These are phyloP conservation scores for Dioszegia hungarica DNA, from an alignment of 768 basidiomycete species.

Conservation along the genomic window DNA sequence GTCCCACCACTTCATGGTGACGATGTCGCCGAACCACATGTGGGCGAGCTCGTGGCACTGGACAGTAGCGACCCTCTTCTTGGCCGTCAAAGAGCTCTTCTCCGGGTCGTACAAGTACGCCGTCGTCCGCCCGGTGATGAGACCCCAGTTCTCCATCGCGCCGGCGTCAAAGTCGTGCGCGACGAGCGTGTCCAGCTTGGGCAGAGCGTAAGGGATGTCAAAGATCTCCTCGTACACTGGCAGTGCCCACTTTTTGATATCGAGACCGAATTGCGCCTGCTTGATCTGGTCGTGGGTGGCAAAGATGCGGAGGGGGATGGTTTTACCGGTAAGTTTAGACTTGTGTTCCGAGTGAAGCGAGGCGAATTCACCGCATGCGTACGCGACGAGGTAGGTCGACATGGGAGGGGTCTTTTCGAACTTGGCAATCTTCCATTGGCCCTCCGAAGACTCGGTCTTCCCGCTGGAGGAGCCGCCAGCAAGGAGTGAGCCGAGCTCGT, in stretches of 20 bases:
- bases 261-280: conserved; percentile 78
- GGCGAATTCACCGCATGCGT: conserved; percentile 64
- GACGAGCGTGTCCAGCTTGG: conserved; percentile 87
- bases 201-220: conserved; percentile 84
- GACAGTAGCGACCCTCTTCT: conserved; percentile 69
- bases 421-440: conserved; percentile 70
- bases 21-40: conserved; percentile 80
- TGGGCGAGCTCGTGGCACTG: conserved; percentile 68
- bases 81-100: conserved; percentile 64
- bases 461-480: conserved; percentile 42
- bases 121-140: conserved; percentile 82
- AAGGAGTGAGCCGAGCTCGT: conserved; percentile 39
- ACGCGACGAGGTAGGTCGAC: conserved; percentile 86
- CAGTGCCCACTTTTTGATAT: conserved; percentile 71
- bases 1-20: conserved; percentile 67
- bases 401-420: conserved; percentile 75
- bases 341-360: conserved; percentile 68
- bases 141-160: conserved; percentile 70
- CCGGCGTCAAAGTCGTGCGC: conserved; percentile 85
- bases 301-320: conserved; percentile 78
- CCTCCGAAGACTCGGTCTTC: conserved; percentile 33
- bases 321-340: conserved; percentile 73
- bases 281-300: conserved; percentile 74
- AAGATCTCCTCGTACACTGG: conserved; percentile 92
- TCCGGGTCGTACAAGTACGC: conserved; percentile 76